These are phyloP conservation scores for Ilyonectria destructans DNA, from an alignment of 2,329 filamentous ascomycete genomes.

Conservation along the genomic window DNA sequence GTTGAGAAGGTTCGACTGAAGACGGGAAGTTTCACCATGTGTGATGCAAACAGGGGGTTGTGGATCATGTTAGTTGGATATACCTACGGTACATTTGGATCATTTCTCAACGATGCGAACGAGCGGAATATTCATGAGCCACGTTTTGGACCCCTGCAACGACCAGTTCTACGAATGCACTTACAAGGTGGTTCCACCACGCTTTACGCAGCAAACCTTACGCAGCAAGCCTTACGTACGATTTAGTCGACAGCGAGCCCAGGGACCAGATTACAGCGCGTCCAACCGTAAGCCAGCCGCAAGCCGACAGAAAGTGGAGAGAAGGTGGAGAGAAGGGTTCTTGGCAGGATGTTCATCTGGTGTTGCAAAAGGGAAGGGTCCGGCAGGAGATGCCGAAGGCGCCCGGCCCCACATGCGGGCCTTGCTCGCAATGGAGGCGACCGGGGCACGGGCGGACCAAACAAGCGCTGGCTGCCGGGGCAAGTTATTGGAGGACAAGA, in stretches of 20 bases:
- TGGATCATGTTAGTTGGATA: slow-evolving; percentile 7
- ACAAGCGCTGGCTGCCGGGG: background rate
- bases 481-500: background rate
- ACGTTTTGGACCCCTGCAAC: slow-evolving; percentile 5
- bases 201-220: background rate
- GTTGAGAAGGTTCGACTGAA: background rate
- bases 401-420: slow-evolving; percentile 29
- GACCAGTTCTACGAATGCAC: background rate
- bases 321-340: too few relatives aligned
- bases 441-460: background rate
- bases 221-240: too few relatives aligned
- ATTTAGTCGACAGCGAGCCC: background rate
- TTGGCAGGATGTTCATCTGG: slow-evolving; percentile 28
- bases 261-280: background rate
- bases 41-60: background rate
- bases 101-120: background rate
- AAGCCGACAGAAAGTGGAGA: slow-evolving; percentile 6
- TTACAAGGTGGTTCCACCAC: background rate
- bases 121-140: background rate
- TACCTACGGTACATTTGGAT: slow-evolving; percentile 1
- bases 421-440: background rate
- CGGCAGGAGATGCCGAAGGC: slow-evolving; percentile 41
- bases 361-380: slow-evolving; percentile 31
- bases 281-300: background rate
- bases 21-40: background rate